Percentiles rank a stretch among this genome's conserved stretches.
Evolutionary conservation across 2,329 filamentous ascomycete genomes (phyloP).

Genomic region (Phialophora tarda): DNA sequence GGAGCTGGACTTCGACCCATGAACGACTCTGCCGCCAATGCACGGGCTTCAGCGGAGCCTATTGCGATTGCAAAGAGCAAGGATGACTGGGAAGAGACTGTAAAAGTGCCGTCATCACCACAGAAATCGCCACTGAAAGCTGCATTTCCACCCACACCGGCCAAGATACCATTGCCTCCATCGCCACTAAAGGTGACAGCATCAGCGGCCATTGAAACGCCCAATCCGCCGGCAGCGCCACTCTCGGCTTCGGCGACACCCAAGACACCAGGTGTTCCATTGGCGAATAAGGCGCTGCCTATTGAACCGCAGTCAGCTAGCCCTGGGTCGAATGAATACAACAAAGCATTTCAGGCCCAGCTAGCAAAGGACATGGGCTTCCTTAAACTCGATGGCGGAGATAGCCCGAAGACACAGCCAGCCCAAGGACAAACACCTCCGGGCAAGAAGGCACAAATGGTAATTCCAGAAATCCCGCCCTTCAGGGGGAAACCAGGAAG

Average conservation of each 20-base stretch:
- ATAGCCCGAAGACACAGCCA: constrained; percentile 37
- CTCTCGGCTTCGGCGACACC: constrained; percentile 44
- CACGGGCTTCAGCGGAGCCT: constrained; percentile 63
- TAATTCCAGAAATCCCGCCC: constrained; percentile 45
- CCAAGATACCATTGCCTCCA: constrained; percentile 65
- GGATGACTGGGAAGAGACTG: constrained; percentile 44
- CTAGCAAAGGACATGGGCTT: constrained; percentile 50
- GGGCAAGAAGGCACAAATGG: constrained; percentile 42
- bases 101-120: constrained; percentile 60
- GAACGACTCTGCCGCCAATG: constrained; percentile 82
- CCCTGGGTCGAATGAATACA: constrained; percentile 49
- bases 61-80: constrained; percentile 48
- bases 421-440: constrained; percentile 27
- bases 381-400: constrained; percentile 44
- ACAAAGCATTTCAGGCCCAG: constrained; percentile 50
- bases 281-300: constrained; percentile 48
- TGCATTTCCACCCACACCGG: constrained; percentile 58
- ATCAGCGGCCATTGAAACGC: constrained; percentile 54
- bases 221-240: neutral
- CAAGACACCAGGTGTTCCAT: constrained; percentile 53
- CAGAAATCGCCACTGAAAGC: constrained; percentile 63
- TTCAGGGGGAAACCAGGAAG: constrained; percentile 42
- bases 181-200: constrained; percentile 63
- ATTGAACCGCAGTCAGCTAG: constrained; percentile 44
- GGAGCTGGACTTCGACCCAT: constrained; percentile 70